These are phyloP conservation scores for Corrigiola litoralis DNA, from an alignment of 179 eudicot genomes.

Conservation along the genomic window DNA sequence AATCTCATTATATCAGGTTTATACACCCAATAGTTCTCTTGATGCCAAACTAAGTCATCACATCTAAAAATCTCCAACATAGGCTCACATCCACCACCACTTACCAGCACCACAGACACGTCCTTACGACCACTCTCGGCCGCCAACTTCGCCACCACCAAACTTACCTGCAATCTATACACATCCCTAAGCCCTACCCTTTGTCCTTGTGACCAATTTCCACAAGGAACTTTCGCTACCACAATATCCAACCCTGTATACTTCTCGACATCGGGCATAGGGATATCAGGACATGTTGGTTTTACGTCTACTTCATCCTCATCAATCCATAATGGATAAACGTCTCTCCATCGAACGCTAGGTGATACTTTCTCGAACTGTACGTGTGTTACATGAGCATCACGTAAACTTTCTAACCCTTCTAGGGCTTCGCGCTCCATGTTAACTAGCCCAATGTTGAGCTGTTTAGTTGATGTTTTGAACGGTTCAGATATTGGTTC, in stretches of 20 bases:
- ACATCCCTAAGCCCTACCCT: constrained; percentile 10
- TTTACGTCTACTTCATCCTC: background rate
- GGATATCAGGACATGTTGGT: background rate
- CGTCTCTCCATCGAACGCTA: background rate
- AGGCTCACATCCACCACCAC: constrained; percentile 8
- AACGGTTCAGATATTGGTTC: background rate
- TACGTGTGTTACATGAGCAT: background rate
- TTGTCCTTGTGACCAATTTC: background rate
- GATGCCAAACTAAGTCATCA: constrained; percentile 7
- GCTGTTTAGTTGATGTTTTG: background rate
- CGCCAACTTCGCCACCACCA: background rate
- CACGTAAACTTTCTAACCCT: background rate
- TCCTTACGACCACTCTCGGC: constrained; percentile 2
- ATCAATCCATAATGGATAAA: constrained; percentile 9
- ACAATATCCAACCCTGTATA: background rate
- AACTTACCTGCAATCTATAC: constrained; percentile 8
- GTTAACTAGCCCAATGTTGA: background rate
- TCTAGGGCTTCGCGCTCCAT: background rate
- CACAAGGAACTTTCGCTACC: constrained; percentile 4
- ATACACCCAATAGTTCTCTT: constrained; percentile 2
- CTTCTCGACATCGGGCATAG: background rate
- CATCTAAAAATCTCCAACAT: constrained; percentile 11
- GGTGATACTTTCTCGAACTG: background rate
- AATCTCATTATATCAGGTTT: background rate
- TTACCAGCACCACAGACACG: constrained; percentile 5